phyloP scores from a whole-genome alignment of 1,284 basidiomycete genomes.

The Cutaneotrichosporon sp. region DNA sequence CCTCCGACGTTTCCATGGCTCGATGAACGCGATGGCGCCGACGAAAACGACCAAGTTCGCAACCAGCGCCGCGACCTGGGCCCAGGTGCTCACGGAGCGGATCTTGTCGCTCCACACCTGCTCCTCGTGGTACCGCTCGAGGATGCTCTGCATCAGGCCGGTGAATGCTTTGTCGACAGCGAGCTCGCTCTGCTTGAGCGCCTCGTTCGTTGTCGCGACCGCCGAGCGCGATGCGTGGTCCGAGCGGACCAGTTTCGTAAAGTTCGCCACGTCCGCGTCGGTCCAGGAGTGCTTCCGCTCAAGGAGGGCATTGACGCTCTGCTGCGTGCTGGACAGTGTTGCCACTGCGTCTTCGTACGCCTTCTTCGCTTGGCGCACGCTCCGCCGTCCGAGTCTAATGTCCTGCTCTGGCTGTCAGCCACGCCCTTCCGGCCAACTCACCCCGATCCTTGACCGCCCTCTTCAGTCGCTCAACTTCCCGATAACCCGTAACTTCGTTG shows the following conservation, averaged over 20 bases:
- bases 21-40: slow-evolving; percentile 77
- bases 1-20: slow-evolving; percentile 84
- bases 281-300: slow-evolving; percentile 79
- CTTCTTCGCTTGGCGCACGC: slow-evolving; percentile 64
- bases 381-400: slow-evolving; percentile 54
- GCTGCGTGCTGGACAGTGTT: slow-evolving; percentile 71
- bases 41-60: slow-evolving; percentile 85
- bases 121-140: slow-evolving; percentile 87
- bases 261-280: slow-evolving; percentile 70
- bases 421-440: background rate
- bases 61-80: slow-evolving; percentile 71
- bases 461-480: slow-evolving; percentile 80
- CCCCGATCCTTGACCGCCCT: slow-evolving; percentile 21
- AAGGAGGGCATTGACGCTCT: slow-evolving; percentile 82
- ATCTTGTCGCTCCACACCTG: slow-evolving; percentile 98
- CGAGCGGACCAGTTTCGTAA: slow-evolving; percentile 77
- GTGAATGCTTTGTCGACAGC: slow-evolving; percentile 78
- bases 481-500: slow-evolving; percentile 83
- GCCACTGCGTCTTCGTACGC: slow-evolving; percentile 69
- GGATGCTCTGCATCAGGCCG: slow-evolving; percentile 75
- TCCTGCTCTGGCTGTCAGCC: slow-evolving; percentile 30
- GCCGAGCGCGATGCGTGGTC: slow-evolving; percentile 78
- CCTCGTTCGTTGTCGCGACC: slow-evolving; percentile 63
- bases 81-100: slow-evolving; percentile 83
- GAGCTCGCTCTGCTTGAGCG: slow-evolving; percentile 63